phyloP scores from a whole-genome alignment of 1,139 yeast species.

The Taphrina pruni region DNA sequence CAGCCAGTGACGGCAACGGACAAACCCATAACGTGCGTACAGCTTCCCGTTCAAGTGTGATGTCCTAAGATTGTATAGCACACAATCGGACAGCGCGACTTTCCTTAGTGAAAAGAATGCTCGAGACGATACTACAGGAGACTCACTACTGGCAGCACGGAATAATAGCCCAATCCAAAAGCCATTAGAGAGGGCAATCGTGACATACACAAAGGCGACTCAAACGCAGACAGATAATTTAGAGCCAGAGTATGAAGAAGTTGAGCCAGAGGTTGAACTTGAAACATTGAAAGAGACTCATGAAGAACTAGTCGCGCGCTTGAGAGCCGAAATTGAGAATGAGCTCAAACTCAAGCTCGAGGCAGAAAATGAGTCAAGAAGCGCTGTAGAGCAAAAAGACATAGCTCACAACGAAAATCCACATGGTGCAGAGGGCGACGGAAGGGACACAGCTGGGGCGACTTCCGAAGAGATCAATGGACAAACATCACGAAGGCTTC shows the following conservation, averaged over 20 bases:
- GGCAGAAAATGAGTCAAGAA: conserved; percentile 8
- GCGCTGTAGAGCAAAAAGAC: background rate
- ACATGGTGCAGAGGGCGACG: background rate
- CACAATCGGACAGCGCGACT: background rate
- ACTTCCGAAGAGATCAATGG: background rate
- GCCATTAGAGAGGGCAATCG: conserved; percentile 29
- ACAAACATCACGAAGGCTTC: background rate
- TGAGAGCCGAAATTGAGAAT: conserved; percentile 46
- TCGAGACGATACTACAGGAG: background rate
- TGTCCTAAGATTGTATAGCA: background rate
- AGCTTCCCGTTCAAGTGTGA: background rate
- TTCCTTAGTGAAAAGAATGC: no score
- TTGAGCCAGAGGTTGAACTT: conserved; percentile 16
- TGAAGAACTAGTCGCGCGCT: conserved; percentile 31
- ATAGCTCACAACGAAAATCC: background rate
- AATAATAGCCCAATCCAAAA: background rate
- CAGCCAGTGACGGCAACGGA: background rate
- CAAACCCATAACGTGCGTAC: background rate
- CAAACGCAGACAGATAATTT: conserved; percentile 46
- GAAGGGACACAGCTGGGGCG: background rate
- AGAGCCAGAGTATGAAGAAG: conserved; percentile 1
- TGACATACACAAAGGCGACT: conserved; percentile 49
- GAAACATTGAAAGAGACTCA: conserved; percentile 15
- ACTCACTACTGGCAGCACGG: background rate
- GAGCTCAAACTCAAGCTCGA: conserved; percentile 42